Percentiles rank a stretch among this genome's conserved stretches.
phyloP scores from a whole-genome alignment of 495 filamentous ascomycete species.

The Bathelium albidoporum region DNA sequence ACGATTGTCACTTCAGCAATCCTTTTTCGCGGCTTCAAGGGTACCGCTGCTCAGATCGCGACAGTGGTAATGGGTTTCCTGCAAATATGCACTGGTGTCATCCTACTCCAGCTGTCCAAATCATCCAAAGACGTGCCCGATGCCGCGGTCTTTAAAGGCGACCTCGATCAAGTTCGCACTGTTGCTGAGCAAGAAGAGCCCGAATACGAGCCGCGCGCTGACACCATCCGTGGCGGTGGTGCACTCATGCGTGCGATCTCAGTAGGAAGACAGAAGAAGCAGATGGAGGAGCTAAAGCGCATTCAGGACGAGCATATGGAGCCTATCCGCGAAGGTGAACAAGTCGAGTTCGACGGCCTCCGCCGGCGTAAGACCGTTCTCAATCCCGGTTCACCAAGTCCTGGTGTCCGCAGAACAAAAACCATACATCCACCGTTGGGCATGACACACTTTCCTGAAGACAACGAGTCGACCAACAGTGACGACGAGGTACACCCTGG shows the following conservation, averaged over 20 bases:
- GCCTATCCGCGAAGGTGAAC: constrained; percentile 63
- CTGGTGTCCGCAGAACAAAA: constrained; percentile 34
- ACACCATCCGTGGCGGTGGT: constrained; percentile 86
- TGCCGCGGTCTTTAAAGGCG: constrained; percentile 81
- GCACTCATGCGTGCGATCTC: constrained; percentile 83
- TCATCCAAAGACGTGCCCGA: constrained; percentile 96
- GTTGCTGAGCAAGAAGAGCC: constrained; percentile 91
- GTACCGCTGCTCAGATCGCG: constrained; percentile 64
- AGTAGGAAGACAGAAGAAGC: constrained; percentile 61
- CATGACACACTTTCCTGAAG: constrained; percentile 73
- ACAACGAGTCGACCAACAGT: constrained; percentile 40
- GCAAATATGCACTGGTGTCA: constrained; percentile 88
- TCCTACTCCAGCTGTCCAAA: constrained; percentile 94
- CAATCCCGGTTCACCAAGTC: constrained; percentile 29
- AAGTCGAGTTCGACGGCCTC: constrained; percentile 89
- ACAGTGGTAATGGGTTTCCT: constrained; percentile 92
- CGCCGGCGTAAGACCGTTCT: constrained; percentile 68
- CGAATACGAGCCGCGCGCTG: constrained; percentile 90
- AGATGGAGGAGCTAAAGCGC: constrained; percentile 68
- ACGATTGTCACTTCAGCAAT: constrained; percentile 92
- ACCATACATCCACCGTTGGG: constrained; percentile 72
- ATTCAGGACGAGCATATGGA: constrained; percentile 68
- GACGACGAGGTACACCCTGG: constrained; percentile 31
- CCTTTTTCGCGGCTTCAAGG: constrained; percentile 90
- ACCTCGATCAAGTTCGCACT: constrained; percentile 87